Conservation (phyloP, 179 eudicot species). For the Actinidia arguta region DNA sequence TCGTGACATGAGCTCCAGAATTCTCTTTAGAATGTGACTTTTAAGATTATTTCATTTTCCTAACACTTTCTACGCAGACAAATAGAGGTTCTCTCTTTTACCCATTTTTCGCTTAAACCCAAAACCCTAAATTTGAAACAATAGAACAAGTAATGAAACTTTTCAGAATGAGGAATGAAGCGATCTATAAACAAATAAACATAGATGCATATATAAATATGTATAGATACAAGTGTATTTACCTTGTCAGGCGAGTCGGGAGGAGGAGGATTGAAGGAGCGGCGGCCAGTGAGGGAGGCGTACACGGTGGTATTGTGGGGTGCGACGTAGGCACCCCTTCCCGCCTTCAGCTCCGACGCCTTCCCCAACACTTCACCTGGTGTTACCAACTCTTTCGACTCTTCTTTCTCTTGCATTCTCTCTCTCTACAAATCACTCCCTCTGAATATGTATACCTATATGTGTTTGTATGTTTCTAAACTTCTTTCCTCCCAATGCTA, state of each 20-base stretch:
- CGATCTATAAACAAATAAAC: not conserved
- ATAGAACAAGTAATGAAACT: not conserved
- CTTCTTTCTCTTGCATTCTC: slow-evolving; percentile 21
- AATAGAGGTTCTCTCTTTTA: not conserved
- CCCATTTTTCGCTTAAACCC: not conserved
- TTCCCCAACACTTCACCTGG: slow-evolving; percentile 89
- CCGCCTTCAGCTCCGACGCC: slow-evolving; percentile 60
- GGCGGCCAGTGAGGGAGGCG: slow-evolving; percentile 79
- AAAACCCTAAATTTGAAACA: not conserved
- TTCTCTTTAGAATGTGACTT: too few species aligned
- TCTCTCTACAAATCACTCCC: slow-evolving; percentile 17
- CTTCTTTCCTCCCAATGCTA: not conserved
- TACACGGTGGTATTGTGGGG: slow-evolving; percentile 52
- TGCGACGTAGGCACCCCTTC: slow-evolving; percentile 75
- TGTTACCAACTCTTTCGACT: slow-evolving; percentile 55
- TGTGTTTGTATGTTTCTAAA: too few species aligned
- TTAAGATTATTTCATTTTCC: too few species aligned
- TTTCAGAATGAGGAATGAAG: not conserved
- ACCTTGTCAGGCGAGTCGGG: slow-evolving; percentile 72
- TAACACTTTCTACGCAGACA: not conserved
- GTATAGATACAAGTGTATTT: not conserved
- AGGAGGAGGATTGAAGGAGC: slow-evolving; percentile 46
- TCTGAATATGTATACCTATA: too few species aligned
- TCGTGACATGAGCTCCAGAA: too few species aligned
- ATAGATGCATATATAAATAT: too few species aligned